Evolutionary conservation across 2,329 filamentous ascomycete species (phyloP), one percentile per base, ranked within the genome.

Genomic region (Colletotrichum godetiae): DNA sequence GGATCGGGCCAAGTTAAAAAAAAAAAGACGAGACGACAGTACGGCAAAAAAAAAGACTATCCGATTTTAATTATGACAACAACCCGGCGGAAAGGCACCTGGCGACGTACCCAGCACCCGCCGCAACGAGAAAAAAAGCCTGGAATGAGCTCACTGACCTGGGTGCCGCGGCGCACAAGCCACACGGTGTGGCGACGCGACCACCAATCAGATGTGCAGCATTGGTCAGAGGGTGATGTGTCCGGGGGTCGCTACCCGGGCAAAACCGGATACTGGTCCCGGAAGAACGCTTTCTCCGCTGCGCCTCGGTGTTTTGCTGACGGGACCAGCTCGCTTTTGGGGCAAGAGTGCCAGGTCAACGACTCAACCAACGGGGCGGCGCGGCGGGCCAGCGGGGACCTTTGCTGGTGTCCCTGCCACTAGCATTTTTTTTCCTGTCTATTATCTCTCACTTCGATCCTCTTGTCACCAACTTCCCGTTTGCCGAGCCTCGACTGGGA

Each of bases 41-140:
- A 76, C 72, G 62, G 67, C 60, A 71, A 74, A 73, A 74, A 74
- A 52, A 24, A 24, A 55, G 13, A 11, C 72, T 74, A 76, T 77
- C 82, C 82, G 81, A 78, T 76, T 82, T 83, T 80, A 66, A 84
- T 83, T 82, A 84, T 83, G 82, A 79, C 82, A 84, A 83, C 81
- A 79, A 49, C 78, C 78, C 71, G 74, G 74, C 73, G 75, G 73
- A 64, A 62, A 66, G 68, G 70, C 33, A 67, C 56, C 49, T 61
- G 53, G 58, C 63, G 59, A 46, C 42, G 59, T 57, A 56, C 67
- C 61, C 79, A 80, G 79, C 74, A 78, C 76, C 52, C 35, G 35
- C 35, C 35, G 35, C 35, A 42, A 42, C 27, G 29, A 33, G 42
- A 12, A 19, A 46, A 31, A 63, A 63, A 63, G 46, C 42, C 60